Percentiles rank a stretch among this genome's conserved stretches.
Conservation (phyloP, 139 green algal species). For the Micromonas pusilla region DNA sequence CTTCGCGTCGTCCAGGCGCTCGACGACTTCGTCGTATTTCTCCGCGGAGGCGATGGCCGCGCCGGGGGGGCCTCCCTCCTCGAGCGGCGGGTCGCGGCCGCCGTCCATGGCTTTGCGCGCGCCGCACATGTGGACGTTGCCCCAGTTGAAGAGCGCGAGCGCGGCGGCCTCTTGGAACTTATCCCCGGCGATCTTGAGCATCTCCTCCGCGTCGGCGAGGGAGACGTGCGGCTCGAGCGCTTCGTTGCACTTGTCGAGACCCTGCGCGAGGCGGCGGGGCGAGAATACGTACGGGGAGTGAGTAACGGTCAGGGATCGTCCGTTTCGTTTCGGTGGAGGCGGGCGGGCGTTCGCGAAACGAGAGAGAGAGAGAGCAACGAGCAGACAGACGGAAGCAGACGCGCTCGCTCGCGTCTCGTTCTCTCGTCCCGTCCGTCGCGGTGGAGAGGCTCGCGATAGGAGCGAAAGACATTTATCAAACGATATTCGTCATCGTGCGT, state of each 20-base stretch:
- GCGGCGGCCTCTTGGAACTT: slow-evolving; percentile 57
- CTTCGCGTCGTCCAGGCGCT: slow-evolving; percentile 31
- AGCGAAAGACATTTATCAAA: slow-evolving; percentile 23
- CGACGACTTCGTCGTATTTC: slow-evolving; percentile 22
- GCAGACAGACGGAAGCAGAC: too few relatives aligned
- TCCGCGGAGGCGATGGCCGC: slow-evolving; percentile 19
- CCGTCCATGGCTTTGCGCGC: slow-evolving; percentile 18
- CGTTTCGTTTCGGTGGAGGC: background rate
- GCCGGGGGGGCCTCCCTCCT: slow-evolving; percentile 11
- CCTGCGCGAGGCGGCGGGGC: background rate
- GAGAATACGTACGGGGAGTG: too few relatives aligned
- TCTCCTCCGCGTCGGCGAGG: slow-evolving; percentile 46
- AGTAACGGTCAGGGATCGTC: too few relatives aligned
- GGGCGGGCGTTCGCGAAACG: background rate
- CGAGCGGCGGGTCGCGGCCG: slow-evolving; percentile 1
- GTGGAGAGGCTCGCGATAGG: slow-evolving; percentile 25
- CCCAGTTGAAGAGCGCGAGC: slow-evolving; percentile 54
- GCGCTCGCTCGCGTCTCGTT: too few relatives aligned
- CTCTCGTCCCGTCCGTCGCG: too few relatives aligned
- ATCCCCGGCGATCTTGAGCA: slow-evolving; percentile 70
- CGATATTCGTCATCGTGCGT: background rate
- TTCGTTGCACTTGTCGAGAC: slow-evolving; percentile 20
- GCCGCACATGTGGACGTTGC: slow-evolving; percentile 57
- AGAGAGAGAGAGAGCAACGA: background rate
- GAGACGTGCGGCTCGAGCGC: slow-evolving; percentile 53